Evolutionary conservation across 495 filamentous ascomycete genomes (phyloP), one percentile per base, ranked within the genome.

Genomic region (Talaromyces stipitatus): DNA sequence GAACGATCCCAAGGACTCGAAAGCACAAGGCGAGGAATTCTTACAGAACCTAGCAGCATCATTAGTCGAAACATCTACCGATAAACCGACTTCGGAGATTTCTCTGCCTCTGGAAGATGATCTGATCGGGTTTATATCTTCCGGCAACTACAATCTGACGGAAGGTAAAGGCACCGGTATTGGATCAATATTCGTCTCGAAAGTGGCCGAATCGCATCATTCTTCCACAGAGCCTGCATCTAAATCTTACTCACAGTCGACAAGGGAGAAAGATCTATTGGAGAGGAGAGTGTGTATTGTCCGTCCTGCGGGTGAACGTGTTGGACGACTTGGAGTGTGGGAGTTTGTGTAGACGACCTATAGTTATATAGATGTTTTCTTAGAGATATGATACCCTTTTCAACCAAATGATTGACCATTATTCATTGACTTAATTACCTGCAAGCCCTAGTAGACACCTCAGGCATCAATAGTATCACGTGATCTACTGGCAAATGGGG

Each of bases 51-150:
- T 88, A 10, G 82, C 83, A 4, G 68, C 72, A 32, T 78, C 79
- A 3, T 73, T 89, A 7, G 55, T 84, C 28, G 54, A 50, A 59
- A 1, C 26, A 16, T 33, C 43, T 10, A 20, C 27, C 4, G 9
- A 43, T 27, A 73, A 70, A 4, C 64, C 77, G 20, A 77, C 78
- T 0, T 83, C 88, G 59, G 82, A 89, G 57, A 82, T 89, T 0
- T 64, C 81, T 1, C 82, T 89, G 4, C 94, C 94, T 0, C 69
- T 72, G 1, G 87, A 88, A 58, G 77, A 81, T 12, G 90, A 96
- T 64, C 73, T 97, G 27, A 87, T 98, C 36, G 94, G 94, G 0
- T 98, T 96, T 66, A 85, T 97, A 20, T 96, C 91, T 22, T 88
- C 85, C 2, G 94, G 92, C 2, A 86, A 88, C 51, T 96, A 86